Conservation (phyloP, 768 basidiomycete species). For the Hericium coralloides region DNA sequence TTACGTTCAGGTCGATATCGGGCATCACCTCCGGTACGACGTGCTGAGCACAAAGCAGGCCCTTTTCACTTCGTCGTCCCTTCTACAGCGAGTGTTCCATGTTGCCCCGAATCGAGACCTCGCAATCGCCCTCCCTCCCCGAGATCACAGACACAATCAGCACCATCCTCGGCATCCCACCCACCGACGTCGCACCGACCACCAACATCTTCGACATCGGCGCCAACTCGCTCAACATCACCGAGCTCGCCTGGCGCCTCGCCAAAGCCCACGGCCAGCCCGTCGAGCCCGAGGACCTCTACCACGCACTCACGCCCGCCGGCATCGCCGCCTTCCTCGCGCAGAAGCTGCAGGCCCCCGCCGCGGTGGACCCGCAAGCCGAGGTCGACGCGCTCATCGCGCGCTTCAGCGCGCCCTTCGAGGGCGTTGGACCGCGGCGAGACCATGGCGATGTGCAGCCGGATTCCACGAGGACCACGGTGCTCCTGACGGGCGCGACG, state of each 20-base stretch:
- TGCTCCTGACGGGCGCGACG: constrained; percentile 7
- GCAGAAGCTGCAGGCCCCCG: not conserved
- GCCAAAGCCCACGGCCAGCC: not conserved
- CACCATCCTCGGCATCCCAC: not conserved
- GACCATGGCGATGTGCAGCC: not conserved
- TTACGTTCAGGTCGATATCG: no score
- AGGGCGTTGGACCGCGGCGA: not conserved
- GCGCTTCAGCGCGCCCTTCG: not conserved
- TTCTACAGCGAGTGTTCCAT: no score
- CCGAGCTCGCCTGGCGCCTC: not conserved
- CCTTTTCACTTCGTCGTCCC: no score
- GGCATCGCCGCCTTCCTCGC: not conserved
- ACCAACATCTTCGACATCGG: not conserved
- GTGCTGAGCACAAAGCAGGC: no score
- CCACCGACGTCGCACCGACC: not conserved
- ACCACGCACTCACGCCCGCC: not conserved
- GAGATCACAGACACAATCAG: not conserved
- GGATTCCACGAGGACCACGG: not conserved
- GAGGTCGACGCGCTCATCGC: not conserved
- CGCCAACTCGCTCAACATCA: not conserved
- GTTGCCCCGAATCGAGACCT: no score
- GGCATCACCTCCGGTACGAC: no score
- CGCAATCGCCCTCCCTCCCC: not conserved
- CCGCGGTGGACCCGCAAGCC: not conserved
- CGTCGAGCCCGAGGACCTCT: not conserved